Evolutionary conservation across 805 yeast genomes (phyloP).

Genomic region (Candida silvicultrix): DNA sequence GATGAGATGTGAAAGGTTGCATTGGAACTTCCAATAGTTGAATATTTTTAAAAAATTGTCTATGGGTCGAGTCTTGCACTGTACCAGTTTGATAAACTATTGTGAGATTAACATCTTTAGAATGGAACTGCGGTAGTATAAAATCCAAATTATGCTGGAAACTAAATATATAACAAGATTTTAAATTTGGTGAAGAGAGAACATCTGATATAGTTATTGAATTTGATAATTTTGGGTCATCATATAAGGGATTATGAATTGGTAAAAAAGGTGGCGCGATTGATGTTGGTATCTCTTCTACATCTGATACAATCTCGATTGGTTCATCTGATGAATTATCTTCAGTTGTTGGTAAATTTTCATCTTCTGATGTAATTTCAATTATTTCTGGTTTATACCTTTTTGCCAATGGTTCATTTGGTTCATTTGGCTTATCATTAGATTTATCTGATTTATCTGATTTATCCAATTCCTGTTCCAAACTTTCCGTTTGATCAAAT

Average conservation of each 20-base stretch:
- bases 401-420: too few relatives aligned
- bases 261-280: conserved; percentile 15
- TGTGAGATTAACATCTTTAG: conserved; percentile 14
- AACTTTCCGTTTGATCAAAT: neutral
- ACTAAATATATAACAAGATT: conserved; percentile 39
- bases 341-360: too few relatives aligned
- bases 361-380: neutral
- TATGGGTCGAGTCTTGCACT: conserved; percentile 9
- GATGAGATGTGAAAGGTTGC: conserved; percentile 46
- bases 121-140: conserved; percentile 26
- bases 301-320: too few relatives aligned
- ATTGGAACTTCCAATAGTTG: conserved; percentile 25
- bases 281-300: too few relatives aligned
- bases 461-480: too few relatives aligned
- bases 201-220: conserved; percentile 24
- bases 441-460: too few relatives aligned
- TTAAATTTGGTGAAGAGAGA: conserved; percentile 27
- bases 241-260: conserved; percentile 15
- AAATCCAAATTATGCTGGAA: conserved; percentile 38
- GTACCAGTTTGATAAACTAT: conserved; percentile 29
- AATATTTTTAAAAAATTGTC: conserved; percentile 6
- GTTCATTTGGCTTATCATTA: too few relatives aligned
- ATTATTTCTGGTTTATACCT: too few relatives aligned
- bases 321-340: neutral
- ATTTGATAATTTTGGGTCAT: conserved; percentile 8